Evolutionary conservation across 75 land plant species (phyloP).

Genomic region (Sequoiadendron giganteum): DNA sequence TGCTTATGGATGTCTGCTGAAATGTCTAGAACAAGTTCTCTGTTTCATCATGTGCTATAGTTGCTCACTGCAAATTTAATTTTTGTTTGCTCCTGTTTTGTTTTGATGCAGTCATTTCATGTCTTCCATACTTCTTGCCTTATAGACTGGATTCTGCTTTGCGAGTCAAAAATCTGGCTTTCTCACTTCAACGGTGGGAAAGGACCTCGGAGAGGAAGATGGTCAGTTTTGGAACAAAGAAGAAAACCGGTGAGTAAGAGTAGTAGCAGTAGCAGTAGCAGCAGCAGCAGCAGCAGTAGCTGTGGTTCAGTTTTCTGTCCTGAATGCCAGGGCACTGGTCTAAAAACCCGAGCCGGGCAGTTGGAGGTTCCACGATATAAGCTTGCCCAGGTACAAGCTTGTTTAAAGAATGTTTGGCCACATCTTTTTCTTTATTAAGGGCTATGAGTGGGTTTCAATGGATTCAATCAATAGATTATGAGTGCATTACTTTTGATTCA

Average conservation of each 20-base stretch:
- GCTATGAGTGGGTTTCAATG: too few relatives aligned
- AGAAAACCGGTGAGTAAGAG: constrained; percentile 12
- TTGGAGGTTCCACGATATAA: constrained; percentile 69
- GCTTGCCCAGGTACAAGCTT: constrained; percentile 55
- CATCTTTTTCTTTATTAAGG: neutral
- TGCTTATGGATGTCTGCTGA: neutral
- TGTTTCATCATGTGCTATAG: neutral
- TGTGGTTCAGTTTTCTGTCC: constrained; percentile 71
- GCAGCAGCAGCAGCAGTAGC: neutral
- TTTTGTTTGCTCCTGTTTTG: constrained; percentile 1
- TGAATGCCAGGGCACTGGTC: constrained; percentile 94
- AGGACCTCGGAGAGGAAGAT: constrained; percentile 15
- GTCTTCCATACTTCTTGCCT: constrained; percentile 85
- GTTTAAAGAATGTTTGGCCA: neutral
- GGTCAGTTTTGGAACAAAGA: constrained; percentile 13
- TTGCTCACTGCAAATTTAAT: constrained; percentile 6
- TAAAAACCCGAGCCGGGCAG: constrained; percentile 44
- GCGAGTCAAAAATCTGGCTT: constrained; percentile 62
- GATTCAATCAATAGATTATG: too few relatives aligned
- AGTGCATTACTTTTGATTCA: too few relatives aligned
- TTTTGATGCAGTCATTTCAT: constrained; percentile 77
- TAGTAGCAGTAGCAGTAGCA: constrained; percentile 2
- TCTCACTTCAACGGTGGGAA: constrained; percentile 19
- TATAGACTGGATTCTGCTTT: constrained; percentile 86
- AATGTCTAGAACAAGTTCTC: neutral